Conservation (phyloP, 352 stramenopile genomes). For the Phytophthora tentaculata region DNA sequence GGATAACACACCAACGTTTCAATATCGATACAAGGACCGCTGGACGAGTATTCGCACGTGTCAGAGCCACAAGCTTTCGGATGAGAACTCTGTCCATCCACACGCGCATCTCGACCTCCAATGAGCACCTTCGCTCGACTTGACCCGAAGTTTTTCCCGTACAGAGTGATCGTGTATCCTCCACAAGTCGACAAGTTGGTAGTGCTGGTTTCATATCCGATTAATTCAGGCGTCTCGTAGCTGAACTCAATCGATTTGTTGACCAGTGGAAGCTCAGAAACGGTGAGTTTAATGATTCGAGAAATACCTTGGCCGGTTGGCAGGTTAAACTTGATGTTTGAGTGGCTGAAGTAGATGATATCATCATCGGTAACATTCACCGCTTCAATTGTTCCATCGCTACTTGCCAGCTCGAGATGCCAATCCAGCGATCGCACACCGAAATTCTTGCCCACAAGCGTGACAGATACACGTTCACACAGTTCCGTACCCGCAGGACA, state of each 20-base stretch:
- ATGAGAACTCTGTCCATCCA: slow-evolving; percentile 50
- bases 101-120: slow-evolving; percentile 57
- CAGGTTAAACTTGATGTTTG: slow-evolving; percentile 60
- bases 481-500: slow-evolving; percentile 52
- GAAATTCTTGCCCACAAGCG: slow-evolving; percentile 62
- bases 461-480: slow-evolving; percentile 56
- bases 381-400: slow-evolving; percentile 25
- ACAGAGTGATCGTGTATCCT: slow-evolving; percentile 59
- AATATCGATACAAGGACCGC: slow-evolving; percentile 57
- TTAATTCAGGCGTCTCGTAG: slow-evolving; percentile 50
- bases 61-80: slow-evolving; percentile 37
- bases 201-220: slow-evolving; percentile 48
- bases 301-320: slow-evolving; percentile 56
- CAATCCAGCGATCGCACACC: slow-evolving; percentile 47
- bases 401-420: slow-evolving; percentile 45
- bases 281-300: slow-evolving; percentile 42
- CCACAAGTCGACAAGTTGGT: slow-evolving; percentile 70
- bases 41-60: slow-evolving; percentile 52
- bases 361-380: slow-evolving; percentile 44
- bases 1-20: slow-evolving; percentile 58
- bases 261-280: slow-evolving; percentile 36
- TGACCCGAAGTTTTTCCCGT: slow-evolving; percentile 71
- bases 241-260: slow-evolving; percentile 49
- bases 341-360: slow-evolving; percentile 68
- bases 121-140: slow-evolving; percentile 49